Base-by-base conservation (phyloP, 352 stramenopile genomes). In the Phytophthora aleatoria region DNA sequence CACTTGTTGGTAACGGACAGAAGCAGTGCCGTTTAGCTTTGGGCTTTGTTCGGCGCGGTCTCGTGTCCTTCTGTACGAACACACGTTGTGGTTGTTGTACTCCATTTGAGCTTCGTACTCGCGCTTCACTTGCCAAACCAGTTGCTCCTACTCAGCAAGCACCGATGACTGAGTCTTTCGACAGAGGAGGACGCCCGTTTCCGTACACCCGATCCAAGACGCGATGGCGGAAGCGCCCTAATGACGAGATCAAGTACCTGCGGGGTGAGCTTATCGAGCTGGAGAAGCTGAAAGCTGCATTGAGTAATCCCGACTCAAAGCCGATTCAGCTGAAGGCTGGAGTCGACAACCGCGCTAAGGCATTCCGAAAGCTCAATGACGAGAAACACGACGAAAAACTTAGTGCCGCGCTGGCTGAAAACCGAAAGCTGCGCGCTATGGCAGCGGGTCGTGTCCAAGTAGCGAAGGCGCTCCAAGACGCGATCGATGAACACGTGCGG, bases 201-300 rank as follows among this genome's bases (percentile, higher is more conserved):
- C 65, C 65, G 15, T 73, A 73, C 43, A 69, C 59, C 26, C 55
- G 59, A 28, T 73, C 53, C 11, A 57, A 69, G 49, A 63, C 50
- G 16, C 65, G 65, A 15, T 72, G 64, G 55, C 66, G 70, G 9
- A 75, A 75, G 39, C 61, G 70, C 7, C 70, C 66, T 12, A 72
- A 73, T 33, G 57, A 78, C 47, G 70, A 78, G 61, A 59, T 78
- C 13, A 64, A 70, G 16, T 77, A 77, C 41, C 50, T 77, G 16
- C 49, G 70, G 15, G 16, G 20, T 13, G 50, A 67, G 16, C 43
- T 74, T 24, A 15, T 26, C 4, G 70, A 74, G 28, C 54, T 77
- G 36, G 41, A 77, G 28, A 44, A 36, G 7, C 3, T 67, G 39
- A 57, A 63, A 24, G 30, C 30, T 44, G 49, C 36, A 38, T 52